Evolutionary conservation across 1,284 basidiomycete genomes (phyloP).

Genomic region (Leccinum fuscescens): DNA sequence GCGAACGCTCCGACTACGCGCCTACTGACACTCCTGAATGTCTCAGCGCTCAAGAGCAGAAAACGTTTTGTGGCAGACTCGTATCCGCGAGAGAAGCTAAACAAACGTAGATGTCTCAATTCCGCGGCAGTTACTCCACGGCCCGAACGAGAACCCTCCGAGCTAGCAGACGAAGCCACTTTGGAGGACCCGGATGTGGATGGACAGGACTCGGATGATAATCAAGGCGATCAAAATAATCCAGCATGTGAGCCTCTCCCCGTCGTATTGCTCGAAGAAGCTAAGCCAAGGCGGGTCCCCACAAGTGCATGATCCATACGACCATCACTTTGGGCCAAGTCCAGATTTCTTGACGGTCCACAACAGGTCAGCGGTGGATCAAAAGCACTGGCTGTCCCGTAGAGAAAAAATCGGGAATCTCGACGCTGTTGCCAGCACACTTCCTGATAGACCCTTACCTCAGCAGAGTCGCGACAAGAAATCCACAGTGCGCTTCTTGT

Average conservation of each 20-base stretch:
- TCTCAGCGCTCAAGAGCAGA: constrained; percentile 72
- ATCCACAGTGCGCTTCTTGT: constrained; percentile 28
- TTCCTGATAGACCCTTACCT: constrained; percentile 42
- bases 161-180: constrained; percentile 4
- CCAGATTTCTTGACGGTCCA: constrained; percentile 47
- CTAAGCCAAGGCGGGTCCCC: not conserved
- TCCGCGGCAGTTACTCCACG: constrained; percentile 27
- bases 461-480: constrained; percentile 26
- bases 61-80: constrained; percentile 56
- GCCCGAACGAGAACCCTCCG: constrained; percentile 4
- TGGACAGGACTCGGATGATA: constrained; percentile 13
- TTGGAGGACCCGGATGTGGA: constrained; percentile 17
- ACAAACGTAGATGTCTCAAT: constrained; percentile 51
- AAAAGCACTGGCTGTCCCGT: constrained; percentile 47
- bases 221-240: constrained; percentile 14
- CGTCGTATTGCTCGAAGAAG: not conserved
- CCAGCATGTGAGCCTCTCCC: constrained; percentile 28
- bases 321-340: constrained; percentile 63
- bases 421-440: constrained; percentile 52
- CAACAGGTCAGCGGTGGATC: constrained; percentile 48
- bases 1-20: constrained; percentile 69
- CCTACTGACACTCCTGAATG: constrained; percentile 91
- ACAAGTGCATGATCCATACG: constrained; percentile 47
- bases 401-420: constrained; percentile 46
- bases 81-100: constrained; percentile 57